These are phyloP conservation scores for Cercophora scortea DNA, from an alignment of 495 filamentous ascomycete species.

Conservation along the genomic window DNA sequence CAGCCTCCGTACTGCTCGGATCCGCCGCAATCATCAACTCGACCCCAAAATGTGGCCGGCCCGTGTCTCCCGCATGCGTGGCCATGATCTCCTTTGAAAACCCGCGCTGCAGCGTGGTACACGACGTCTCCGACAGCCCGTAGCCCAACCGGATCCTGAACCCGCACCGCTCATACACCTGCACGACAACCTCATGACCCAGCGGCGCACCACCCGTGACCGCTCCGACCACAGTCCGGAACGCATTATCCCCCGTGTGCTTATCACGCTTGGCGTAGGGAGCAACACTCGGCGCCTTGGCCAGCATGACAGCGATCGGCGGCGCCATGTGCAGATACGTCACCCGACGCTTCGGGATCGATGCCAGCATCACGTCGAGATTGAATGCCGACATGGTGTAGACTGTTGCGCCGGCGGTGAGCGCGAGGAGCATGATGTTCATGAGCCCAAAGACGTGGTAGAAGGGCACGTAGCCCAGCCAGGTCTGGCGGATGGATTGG, in stretches of 20 bases:
- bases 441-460: slow-evolving; percentile 28
- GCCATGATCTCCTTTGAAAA: slow-evolving; percentile 48
- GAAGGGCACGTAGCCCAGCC: slow-evolving; percentile 30
- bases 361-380: slow-evolving; percentile 47
- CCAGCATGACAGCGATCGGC: slow-evolving; percentile 60
- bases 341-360: slow-evolving; percentile 44
- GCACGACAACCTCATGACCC: slow-evolving; percentile 52
- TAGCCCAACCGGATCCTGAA: slow-evolving; percentile 66
- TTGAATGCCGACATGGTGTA: slow-evolving; percentile 54
- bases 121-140: slow-evolving; percentile 62
- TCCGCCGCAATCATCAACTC: slow-evolving; percentile 51
- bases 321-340: slow-evolving; percentile 58
- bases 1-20: slow-evolving; percentile 29
- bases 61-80: slow-evolving; percentile 51
- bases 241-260: slow-evolving; percentile 15
- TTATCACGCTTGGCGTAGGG: slow-evolving; percentile 49
- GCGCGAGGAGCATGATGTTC: slow-evolving; percentile 46
- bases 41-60: slow-evolving; percentile 42
- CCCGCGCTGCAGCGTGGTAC: slow-evolving; percentile 52
- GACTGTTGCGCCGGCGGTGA: slow-evolving; percentile 48
- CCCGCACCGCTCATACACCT: slow-evolving; percentile 52
- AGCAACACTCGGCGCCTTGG: slow-evolving; percentile 55
- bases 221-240: slow-evolving; percentile 12
- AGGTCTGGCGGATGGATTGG: slow-evolving; percentile 46
- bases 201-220: slow-evolving; percentile 57